Evolutionary conservation across 257 asterid species (phyloP).

Genomic region (Ajuga chamaepitys): DNA sequence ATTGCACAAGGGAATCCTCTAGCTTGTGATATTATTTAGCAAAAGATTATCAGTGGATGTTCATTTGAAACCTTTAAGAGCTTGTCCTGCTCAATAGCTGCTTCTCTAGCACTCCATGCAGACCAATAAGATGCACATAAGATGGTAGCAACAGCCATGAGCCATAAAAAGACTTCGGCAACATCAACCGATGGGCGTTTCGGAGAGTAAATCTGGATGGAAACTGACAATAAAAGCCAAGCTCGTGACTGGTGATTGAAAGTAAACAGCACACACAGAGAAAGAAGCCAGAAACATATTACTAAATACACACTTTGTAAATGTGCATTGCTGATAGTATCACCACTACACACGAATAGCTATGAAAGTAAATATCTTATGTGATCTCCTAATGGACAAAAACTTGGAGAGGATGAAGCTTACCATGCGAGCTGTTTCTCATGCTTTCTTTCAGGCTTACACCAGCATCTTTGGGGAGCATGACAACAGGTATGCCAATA

Average conservation of each 20-base stretch:
- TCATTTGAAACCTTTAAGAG: constrained; percentile 52
- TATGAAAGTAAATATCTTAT: too few relatives aligned
- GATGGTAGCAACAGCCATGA: constrained; percentile 90
- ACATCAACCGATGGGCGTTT: constrained; percentile 78
- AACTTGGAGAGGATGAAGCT: too few relatives aligned
- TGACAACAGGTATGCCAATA: constrained; percentile 77
- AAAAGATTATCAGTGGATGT: background rate
- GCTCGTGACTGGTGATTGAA: background rate
- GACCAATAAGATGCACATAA: constrained; percentile 91
- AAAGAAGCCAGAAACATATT: too few relatives aligned
- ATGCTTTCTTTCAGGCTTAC: constrained; percentile 40
- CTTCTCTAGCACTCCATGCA: constrained; percentile 88
- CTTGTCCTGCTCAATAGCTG: constrained; percentile 76
- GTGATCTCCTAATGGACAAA: too few relatives aligned
- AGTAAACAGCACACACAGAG: too few relatives aligned
- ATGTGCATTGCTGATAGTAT: too few relatives aligned
- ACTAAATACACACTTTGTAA: background rate
- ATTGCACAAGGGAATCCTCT: background rate
- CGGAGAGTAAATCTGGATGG: constrained; percentile 88
- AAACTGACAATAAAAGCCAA: constrained; percentile 47
- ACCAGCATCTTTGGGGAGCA: constrained; percentile 98
- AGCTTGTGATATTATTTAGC: background rate
- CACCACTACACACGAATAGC: too few relatives aligned
- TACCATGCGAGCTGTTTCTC: constrained; percentile 56
- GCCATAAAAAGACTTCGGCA: constrained; percentile 94